phyloP scores from a whole-genome alignment of 129 eudicot genomes.

The Glebionis coronaria region DNA sequence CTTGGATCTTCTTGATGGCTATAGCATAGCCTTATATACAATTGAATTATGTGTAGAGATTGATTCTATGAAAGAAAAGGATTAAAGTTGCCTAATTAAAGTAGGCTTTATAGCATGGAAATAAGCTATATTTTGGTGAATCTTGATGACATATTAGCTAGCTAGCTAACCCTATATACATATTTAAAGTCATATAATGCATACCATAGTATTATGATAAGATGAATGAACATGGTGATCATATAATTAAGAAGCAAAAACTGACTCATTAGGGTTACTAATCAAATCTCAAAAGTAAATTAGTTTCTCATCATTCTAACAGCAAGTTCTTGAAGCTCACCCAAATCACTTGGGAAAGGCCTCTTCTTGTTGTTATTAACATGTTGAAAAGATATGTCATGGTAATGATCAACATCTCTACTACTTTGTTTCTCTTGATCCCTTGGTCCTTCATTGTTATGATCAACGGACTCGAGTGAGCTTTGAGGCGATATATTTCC shows the following conservation, averaged over 20 bases:
- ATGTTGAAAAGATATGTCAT: conserved; percentile 33
- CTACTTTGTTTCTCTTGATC: conserved; percentile 48
- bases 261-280: conserved; percentile 15
- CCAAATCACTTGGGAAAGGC: conserved; percentile 65
- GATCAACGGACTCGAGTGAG: conserved; percentile 69
- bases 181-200: conserved; percentile 7
- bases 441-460: conserved; percentile 32
- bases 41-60: neutral
- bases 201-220: conserved; percentile 27
- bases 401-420: conserved; percentile 26
- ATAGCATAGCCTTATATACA: neutral
- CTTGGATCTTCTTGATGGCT: neutral
- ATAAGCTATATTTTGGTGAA: conserved; percentile 18
- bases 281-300: conserved; percentile 14
- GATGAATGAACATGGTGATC: conserved; percentile 33
- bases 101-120: conserved; percentile 23
- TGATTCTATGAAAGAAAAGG: neutral
- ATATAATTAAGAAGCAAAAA: conserved; percentile 26
- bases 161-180: conserved; percentile 20
- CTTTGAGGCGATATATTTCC: conserved; percentile 68
- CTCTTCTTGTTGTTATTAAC: conserved; percentile 48
- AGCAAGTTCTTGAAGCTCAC: conserved; percentile 93
- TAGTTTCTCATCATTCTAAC: conserved; percentile 84
- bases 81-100: conserved; percentile 7
- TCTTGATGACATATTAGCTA: conserved; percentile 20